Conservation (phyloP, 2,329 filamentous ascomycete species). For the Cercospora sp. region DNA sequence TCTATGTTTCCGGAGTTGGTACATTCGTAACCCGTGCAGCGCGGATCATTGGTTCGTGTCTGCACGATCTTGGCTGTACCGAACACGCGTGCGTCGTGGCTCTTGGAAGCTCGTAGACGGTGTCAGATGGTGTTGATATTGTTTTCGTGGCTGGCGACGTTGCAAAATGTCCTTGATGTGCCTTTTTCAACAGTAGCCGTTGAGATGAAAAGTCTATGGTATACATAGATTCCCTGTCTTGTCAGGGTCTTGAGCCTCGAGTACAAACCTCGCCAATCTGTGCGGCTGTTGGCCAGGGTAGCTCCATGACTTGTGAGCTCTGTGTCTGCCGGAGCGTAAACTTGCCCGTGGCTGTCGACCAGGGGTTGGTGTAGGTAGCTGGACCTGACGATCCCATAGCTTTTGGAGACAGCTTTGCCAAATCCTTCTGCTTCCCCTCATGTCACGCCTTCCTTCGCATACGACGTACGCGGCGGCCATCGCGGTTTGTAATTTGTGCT, state of each 20-base stretch:
- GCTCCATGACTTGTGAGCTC: not conserved
- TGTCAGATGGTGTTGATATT: not conserved
- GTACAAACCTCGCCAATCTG: constrained; percentile 4
- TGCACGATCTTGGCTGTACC: constrained; percentile 19
- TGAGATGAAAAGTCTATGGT: not conserved
- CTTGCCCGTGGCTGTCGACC: not conserved
- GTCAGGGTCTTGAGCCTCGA: constrained; percentile 2
- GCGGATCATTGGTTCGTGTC: constrained; percentile 16
- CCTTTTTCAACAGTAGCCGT: not conserved
- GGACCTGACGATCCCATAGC: constrained; percentile 4
- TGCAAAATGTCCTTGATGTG: not conserved
- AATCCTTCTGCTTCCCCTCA: constrained; percentile 4
- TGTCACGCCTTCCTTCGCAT: constrained; percentile 6
- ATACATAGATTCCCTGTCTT: not conserved
- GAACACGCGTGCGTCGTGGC: constrained; percentile 5
- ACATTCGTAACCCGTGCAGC: constrained; percentile 9
- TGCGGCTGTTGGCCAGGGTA: not conserved
- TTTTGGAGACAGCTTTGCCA: not conserved
- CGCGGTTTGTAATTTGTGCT: not conserved
- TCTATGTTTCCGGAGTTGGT: constrained; percentile 5
- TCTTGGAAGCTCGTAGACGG: not conserved
- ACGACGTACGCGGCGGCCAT: not conserved
- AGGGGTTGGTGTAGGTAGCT: not conserved
- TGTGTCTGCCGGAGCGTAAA: not conserved
- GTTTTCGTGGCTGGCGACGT: not conserved